Evolutionary conservation across 2,329 filamentous ascomycete species (phyloP).

Genomic region (Neofusicoccum laricinum): DNA sequence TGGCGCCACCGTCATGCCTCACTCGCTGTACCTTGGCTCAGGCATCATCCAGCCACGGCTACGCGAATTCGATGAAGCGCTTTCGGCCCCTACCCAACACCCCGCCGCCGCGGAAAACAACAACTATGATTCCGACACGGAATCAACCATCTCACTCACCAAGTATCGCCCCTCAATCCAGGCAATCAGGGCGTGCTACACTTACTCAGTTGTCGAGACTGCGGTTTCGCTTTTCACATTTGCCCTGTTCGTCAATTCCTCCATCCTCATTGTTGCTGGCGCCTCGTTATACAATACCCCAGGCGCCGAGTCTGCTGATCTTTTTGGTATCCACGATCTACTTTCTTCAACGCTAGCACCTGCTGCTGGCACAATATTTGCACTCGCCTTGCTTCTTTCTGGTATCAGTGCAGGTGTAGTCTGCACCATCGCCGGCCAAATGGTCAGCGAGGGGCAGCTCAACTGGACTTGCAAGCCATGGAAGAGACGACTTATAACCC

Average conservation of each 20-base stretch:
- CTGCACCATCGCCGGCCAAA: constrained; percentile 86
- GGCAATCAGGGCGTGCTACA: constrained; percentile 72
- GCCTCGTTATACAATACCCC: constrained; percentile 56
- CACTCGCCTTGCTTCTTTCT: constrained; percentile 74
- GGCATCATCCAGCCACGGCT: constrained; percentile 55
- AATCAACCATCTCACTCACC: constrained; percentile 48
- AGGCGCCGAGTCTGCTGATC: constrained; percentile 65
- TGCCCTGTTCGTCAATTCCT: constrained; percentile 78
- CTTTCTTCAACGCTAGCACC: constrained; percentile 67
- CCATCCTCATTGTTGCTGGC: constrained; percentile 79
- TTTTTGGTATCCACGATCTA: constrained; percentile 78
- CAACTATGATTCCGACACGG: constrained; percentile 25
- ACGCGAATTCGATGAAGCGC: constrained; percentile 31
- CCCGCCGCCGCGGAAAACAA: constrained; percentile 4
- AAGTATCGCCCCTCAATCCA: constrained; percentile 68
- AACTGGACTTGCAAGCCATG: constrained; percentile 73
- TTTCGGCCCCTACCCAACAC: constrained; percentile 4
- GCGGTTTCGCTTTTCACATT: constrained; percentile 74
- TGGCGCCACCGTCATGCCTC: constrained; percentile 68
- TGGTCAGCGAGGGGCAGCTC: constrained; percentile 81
- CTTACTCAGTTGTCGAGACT: constrained; percentile 70
- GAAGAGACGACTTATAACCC: constrained; percentile 73
- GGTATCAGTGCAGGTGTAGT: constrained; percentile 81
- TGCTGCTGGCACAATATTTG: constrained; percentile 79
- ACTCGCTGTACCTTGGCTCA: constrained; percentile 56